Percentiles rank a stretch among this genome's conserved stretches.
Conservation (phyloP, 225 moss, liverwort and hornwort genomes). For the Pseudisothecium myosuroides region DNA sequence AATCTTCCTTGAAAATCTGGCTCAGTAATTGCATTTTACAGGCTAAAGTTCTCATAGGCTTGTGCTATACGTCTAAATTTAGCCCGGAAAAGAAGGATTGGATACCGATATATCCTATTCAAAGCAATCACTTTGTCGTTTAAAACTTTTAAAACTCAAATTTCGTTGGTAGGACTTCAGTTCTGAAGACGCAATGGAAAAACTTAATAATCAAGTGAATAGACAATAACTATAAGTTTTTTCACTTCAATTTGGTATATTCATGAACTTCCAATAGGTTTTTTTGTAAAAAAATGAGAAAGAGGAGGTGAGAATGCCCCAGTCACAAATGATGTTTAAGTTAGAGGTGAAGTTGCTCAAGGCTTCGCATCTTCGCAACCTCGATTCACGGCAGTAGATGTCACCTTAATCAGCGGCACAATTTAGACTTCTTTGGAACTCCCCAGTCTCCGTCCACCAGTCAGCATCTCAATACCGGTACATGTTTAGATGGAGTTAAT, state of each 20-base stretch:
- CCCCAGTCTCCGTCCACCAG: too few relatives aligned
- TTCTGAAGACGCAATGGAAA: not conserved
- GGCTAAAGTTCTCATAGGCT: not conserved
- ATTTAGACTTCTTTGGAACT: too few relatives aligned
- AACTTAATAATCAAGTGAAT: too few relatives aligned
- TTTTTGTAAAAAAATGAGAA: not conserved
- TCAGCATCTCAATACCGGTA: too few relatives aligned
- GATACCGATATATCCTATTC: not conserved
- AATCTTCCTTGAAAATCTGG: not conserved
- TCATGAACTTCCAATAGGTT: not conserved
- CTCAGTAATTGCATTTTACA: not conserved
- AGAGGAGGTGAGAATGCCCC: not conserved
- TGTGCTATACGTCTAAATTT: not conserved
- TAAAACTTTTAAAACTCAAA: not conserved
- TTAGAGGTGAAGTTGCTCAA: too few relatives aligned
- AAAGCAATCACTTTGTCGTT: not conserved
- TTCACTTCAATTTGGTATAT: not conserved
- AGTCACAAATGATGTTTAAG: not conserved
- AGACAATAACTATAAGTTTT: not conserved
- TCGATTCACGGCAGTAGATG: too few relatives aligned
- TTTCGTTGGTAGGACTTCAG: not conserved
- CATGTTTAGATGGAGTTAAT: too few relatives aligned
- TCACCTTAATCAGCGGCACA: too few relatives aligned
- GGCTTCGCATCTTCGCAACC: too few relatives aligned
- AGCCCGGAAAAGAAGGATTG: not conserved